Evolutionary conservation across 139 green algal species (phyloP), one percentile per base, ranked within the genome.

Genomic region (Spirogloea muscicola): DNA sequence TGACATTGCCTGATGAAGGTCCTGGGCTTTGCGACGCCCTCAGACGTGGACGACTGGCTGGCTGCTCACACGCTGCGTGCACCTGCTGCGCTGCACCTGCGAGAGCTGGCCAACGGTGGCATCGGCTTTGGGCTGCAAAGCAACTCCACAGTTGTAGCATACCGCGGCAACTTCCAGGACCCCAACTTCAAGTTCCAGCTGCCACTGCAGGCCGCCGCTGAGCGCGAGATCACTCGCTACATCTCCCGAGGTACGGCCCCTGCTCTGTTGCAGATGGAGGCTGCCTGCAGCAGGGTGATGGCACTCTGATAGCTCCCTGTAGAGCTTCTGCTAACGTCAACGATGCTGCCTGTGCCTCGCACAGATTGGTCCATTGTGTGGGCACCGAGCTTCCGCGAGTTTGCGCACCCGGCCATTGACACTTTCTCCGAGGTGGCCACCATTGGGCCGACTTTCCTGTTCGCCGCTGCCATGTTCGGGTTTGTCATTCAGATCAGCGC

Each of bases 381-480:
- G 83, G 39, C 60, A n/a, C 37, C 85, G 9, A 49, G 34, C 0
- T 64, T 88, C 16, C 78, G 63, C 43, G 72, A 85, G 69, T 97
- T 91, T 49, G 81, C 92, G 0, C 92, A 97, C 82, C 91, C 91
- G 39, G 82, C 83, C 57, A 83, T 93, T 25, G 63, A 83, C 39
- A 85, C 76, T 0, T 68, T 79, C 34, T 91, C 82, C 34, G 72
- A 93, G 38, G 81, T 94, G 46, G 89, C 83, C 3, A 44, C 84
- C 13, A 80, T 91, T 61, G 87, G 91, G 18, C 85, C 87, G 3
- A 86, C 83, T 25, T 98, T 97, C 76, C 76, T 97, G 9, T 97
- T 97, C 78, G 92, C 92, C 0, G 89, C 90, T 44, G 88, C 86
- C 79, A 93, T 97, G 87, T 97, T 97, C 76, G 84, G 75, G 42